Base-by-base conservation (phyloP, 139 green algal species). In the Nannochloris sp. region DNA sequence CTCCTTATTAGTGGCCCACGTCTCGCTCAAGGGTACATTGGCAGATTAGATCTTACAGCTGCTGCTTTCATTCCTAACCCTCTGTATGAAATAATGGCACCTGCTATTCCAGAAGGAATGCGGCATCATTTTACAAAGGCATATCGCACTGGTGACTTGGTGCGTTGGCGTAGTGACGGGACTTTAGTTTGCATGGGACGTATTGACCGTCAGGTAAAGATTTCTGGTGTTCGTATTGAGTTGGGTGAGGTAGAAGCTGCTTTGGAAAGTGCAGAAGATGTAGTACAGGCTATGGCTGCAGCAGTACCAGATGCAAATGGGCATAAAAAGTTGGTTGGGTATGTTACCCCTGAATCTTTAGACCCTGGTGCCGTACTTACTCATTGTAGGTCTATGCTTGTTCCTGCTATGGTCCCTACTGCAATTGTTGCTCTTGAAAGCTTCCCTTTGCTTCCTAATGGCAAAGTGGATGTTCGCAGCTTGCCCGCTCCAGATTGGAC, bases 161-260 rank as follows among this genome's bases (percentile, higher is more conserved):
- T 76, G 33, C 29, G 59, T 14, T 82, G 61, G 68, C 56, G 9
- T 15, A 25, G 31, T 2, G 47, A 70, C 42, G 78, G 78, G 7
- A 23, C 57, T 8, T 30, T 87, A 6, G 65, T 73, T 2, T 79
- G 72, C 56, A 47, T 81, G 45, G 81, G 81, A 4, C 64, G 80
- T 32, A 65, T 81, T 14, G 80, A 78, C 56, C 24, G 37, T 29
- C 71, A 83, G 72, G 68, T 87, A 31, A 85, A 87, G 68, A 64
- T 87, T 33, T 66, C 71, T 33, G 81, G 81, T 14, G 68, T 84
- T 44, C 55, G 77, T 19, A 81, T 87, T 34, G 81, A 87, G 66
- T 55, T 87, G 62, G 68, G 68, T 12, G 81, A 87, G 72, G 54
- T 85, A 13, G 81, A 87, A 44, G 39, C 68, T 9, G 62, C 51